Evolutionary conservation across 129 eudicot genomes (phyloP), one percentile per base, ranked within the genome.

Genomic region (Scalesia atractyloides): DNA sequence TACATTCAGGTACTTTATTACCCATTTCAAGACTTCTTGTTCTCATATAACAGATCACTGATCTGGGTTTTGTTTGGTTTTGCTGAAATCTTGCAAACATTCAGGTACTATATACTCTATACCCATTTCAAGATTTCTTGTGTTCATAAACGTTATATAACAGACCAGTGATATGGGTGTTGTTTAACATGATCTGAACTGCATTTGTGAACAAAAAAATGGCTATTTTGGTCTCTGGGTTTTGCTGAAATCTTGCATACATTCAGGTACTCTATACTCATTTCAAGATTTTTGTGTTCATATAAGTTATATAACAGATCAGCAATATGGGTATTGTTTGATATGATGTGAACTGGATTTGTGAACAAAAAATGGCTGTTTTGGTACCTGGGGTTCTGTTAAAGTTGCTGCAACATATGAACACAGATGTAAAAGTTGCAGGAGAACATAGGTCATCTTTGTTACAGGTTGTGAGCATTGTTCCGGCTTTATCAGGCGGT

Each of bases 381-480:
- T 80, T 93, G 69, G 84, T 87, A 22, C 98, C 98, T 17, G 98
- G 96, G 37, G 96, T 93, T 44, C 20, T 93, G 80, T 73, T 93
- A 60, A 89, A 85, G 79, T 83, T 89, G 56, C 90, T 93, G 22
- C 92, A 93, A 71, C 98, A 92, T 49, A 92, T 92, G 98, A 89
- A 87, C 73, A 92, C 96, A 24, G 86, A 86, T 78, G 88, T 93
- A 15, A 93, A 89, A 72, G 88, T 93, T 22, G 92, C 86, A 17
- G 97, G 98, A 14, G 96, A 93, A 76, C 86, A 89, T 76, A 82
- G 98, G 64, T 89, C 97, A 14, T 89, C 92, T 60, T 71, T 89
- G 2, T 64, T 93, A 64, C 98, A 93, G 73, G 97, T 93, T 14
- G 92, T 89, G 26, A 82, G 95, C 84, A 89, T 93, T 76, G 98